Evolutionary conservation across 306 rosid species (phyloP), one percentile per base, ranked within the genome.

Genomic region (Malus asiatica): DNA sequence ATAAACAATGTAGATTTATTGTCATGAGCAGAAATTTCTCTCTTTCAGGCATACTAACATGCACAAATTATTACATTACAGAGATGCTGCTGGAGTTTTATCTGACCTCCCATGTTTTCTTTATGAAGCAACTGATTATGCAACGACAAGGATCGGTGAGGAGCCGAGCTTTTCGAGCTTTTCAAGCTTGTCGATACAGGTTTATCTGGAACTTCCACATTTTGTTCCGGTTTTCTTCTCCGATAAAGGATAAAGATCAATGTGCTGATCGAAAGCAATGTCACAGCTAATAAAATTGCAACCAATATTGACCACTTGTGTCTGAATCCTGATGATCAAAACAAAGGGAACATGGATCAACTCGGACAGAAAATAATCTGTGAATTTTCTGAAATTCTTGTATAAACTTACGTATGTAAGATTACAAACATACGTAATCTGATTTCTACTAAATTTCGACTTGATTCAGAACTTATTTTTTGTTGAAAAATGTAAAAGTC

Each of bases 81-180:
- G 72, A 38, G 13, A 46, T 18, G 22, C 16, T 13, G 25, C 20
- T 14, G 29, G 5, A 40, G 29, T 70, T 45, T 78, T 22, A 74
- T 73, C 75, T 81, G 79, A 90, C 98, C 91, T 85, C 87, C 78
- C 64, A 82, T 75, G 61, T 74, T 65, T 15, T 89, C 85, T 25
- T 63, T 81, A 64, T 57, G 70, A 64, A 74, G 72, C 25, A 64
- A 67, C 4, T 76, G 80, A 51, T 78, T 76, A 74, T 65, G 90
- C 72, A 76, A 51, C 13, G 88, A 83, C 64, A 63, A 71, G 42
- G 88, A 73, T 88, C 77, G 81, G 16, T 68, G 52, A 75, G 72
- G 72, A 29, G 82, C 65, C 64, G 73, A 40, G 71, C 71, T 85
- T 77, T 79, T 87, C 14, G 93, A 77, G 73, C 72, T 83, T 77